Evolutionary conservation across 2,329 filamentous ascomycete genomes (phyloP), one percentile per base, ranked within the genome.

Genomic region (Penicillium glabrum): DNA sequence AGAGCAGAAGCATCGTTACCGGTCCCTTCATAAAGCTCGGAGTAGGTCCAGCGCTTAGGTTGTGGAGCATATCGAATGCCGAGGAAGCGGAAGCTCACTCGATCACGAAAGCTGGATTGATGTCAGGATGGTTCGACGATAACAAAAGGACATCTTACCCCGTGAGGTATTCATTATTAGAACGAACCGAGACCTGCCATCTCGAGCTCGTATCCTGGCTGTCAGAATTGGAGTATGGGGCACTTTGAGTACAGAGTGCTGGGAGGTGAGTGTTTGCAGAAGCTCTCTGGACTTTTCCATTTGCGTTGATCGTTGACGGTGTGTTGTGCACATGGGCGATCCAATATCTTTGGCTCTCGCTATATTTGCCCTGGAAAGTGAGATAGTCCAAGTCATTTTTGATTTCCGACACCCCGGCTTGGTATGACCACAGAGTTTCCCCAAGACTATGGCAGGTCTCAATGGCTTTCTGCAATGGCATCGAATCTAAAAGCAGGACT

Each of bases 71-170:
- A 81, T 4, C 75, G 75, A 24, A 82, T 76, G 1, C 79, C 78
- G 11, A 76, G 67, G 61, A 81, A 81, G 16, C 77, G 75, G 60
- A 81, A 82, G 7, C 70, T 83, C 63, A 83, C 81, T 59, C 81
- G 76, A 62, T 84, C 83, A 8, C 81, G 75, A 61, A 78, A 83
- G 0, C 82, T 67, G 21, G 11, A 37, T 26, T 29, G 14, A 47
- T 50, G 41, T 58, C 13, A 54, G 37, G 11, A 21, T 8, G 6
- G 2, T 9, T 33, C 19, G 11, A 1, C n/a, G 14, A 3, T 19
- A 21, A 19, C 26, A 13, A 5, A 9, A 14, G 4, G 10, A 11
- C 21, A 19, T 9, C 55, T 31, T 54, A 63, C 63, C 63, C 61
- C 23, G 61, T 64, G 14, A 64, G 31, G 21, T 62, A 49, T 35